Evolutionary conservation across 2,329 filamentous ascomycete species (phyloP).

Genomic region (Claviceps monticola): DNA sequence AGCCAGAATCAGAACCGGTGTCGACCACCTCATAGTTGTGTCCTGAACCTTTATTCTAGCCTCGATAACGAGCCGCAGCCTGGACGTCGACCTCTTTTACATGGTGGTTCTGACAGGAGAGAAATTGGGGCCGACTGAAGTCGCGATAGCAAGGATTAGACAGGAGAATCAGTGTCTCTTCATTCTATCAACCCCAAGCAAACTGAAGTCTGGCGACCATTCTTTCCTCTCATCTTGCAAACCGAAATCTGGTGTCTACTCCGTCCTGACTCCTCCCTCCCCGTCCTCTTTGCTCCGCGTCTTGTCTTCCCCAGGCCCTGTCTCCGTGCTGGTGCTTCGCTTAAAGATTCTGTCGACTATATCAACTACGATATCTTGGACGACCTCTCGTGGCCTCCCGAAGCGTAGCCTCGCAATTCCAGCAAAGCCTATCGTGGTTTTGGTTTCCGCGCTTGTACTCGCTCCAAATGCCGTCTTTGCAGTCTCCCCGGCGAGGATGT

Average conservation of each 20-base stretch:
- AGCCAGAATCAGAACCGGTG: neutral
- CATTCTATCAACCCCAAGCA: neutral
- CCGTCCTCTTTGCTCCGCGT: neutral
- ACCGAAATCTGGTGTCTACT: neutral
- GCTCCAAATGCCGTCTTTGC: constrained; percentile 3
- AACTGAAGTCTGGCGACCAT: neutral
- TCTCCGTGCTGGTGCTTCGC: no score
- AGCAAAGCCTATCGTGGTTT: neutral
- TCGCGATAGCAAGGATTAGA: no score
- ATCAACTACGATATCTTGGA: neutral
- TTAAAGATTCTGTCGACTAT: no score
- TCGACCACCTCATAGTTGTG: neutral
- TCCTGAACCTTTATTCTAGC: neutral
- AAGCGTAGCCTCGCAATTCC: neutral
- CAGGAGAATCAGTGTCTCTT: no score
- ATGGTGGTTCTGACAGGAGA: neutral
- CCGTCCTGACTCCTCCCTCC: neutral
- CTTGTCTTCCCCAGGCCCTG: neutral
- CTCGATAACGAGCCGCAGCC: neutral
- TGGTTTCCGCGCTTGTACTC: neutral
- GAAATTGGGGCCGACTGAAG: neutral
- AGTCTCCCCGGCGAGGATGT: constrained; percentile 1
- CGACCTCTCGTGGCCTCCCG: neutral
- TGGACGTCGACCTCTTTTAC: no score
- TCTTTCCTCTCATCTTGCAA: neutral